phyloP scores from a whole-genome alignment of 768 basidiomycete species.

The Suillus subaureus region DNA sequence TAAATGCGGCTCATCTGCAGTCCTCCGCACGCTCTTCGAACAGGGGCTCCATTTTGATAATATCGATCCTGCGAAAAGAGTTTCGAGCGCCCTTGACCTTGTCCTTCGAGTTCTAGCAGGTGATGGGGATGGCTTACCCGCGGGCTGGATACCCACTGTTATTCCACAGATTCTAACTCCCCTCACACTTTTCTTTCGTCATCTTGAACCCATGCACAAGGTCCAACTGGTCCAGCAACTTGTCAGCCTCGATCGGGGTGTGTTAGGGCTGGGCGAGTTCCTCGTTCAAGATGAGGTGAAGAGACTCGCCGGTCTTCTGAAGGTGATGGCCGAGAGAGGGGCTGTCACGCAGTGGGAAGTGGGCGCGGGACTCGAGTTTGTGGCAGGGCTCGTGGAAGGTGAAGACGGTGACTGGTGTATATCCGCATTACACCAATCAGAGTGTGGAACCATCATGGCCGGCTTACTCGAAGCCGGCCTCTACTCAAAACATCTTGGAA shows the following conservation, averaged over 20 bases:
- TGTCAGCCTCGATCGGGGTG: constrained; percentile 55
- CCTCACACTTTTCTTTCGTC: constrained; percentile 54
- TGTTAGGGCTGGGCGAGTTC: constrained; percentile 48
- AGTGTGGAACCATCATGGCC: not conserved
- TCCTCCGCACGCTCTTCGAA: constrained; percentile 60
- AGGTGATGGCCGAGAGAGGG: constrained; percentile 31
- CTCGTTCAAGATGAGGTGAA: constrained; percentile 61
- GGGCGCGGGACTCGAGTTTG: constrained; percentile 47
- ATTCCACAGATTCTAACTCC: constrained; percentile 61
- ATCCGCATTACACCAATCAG: not conserved
- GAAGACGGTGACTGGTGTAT: constrained; percentile 3
- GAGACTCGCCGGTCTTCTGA: constrained; percentile 11
- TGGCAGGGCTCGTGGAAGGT: constrained; percentile 41
- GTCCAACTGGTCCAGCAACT: constrained; percentile 56
- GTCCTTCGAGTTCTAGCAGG: constrained; percentile 60
- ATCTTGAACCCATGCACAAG: constrained; percentile 58
- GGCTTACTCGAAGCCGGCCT: not conserved
- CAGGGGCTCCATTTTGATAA: constrained; percentile 41
- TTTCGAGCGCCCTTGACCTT: constrained; percentile 57
- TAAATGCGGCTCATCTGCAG: constrained; percentile 47
- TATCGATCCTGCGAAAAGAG: constrained; percentile 58
- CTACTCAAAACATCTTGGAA: constrained; percentile 5
- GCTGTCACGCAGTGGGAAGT: constrained; percentile 47
- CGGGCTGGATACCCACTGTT: constrained; percentile 52
- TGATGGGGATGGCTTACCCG: constrained; percentile 16